These are phyloP conservation scores for Tylopilus sp. DNA, from an alignment of 768 basidiomycete species.

Conservation along the genomic window DNA sequence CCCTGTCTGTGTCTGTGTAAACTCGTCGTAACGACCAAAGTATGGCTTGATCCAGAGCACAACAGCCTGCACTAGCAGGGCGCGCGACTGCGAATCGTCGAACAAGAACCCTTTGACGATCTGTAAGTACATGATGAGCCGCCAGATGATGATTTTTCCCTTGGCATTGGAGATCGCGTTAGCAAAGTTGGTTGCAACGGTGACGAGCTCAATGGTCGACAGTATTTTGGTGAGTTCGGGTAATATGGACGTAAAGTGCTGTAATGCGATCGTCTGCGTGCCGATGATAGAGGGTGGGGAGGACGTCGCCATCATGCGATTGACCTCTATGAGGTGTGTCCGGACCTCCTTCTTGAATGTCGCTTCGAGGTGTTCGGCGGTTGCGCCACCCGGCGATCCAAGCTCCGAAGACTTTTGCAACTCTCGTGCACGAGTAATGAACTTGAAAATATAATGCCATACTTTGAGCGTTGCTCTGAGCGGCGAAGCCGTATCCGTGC, in stretches of 20 bases:
- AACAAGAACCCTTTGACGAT: slow-evolving; percentile 88
- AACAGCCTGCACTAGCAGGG: slow-evolving; percentile 79
- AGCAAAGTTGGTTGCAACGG: slow-evolving; percentile 83
- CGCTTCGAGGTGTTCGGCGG: slow-evolving; percentile 80
- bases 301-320: slow-evolving; percentile 80
- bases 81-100: slow-evolving; percentile 74
- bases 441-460: slow-evolving; percentile 95
- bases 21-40: slow-evolving; percentile 90
- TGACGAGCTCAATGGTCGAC: slow-evolving; percentile 76
- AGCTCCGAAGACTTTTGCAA: slow-evolving; percentile 80
- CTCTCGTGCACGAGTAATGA: slow-evolving; percentile 87
- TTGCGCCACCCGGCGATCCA: slow-evolving; percentile 75
- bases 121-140: slow-evolving; percentile 90
- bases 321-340: slow-evolving; percentile 74
- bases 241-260: slow-evolving; percentile 89
- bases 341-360: slow-evolving; percentile 83
- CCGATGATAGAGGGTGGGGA: slow-evolving; percentile 88
- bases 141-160: slow-evolving; percentile 90
- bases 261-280: slow-evolving; percentile 90
- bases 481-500: slow-evolving; percentile 67
- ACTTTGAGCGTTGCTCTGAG: slow-evolving; percentile 91
- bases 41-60: slow-evolving; percentile 94
- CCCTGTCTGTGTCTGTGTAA: slow-evolving; percentile 52
- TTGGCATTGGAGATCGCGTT: slow-evolving; percentile 74
- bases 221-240: slow-evolving; percentile 86